These are phyloP conservation scores for Colletotrichum zoysiae DNA, from an alignment of 2,329 filamentous ascomycete genomes.

Conservation along the genomic window DNA sequence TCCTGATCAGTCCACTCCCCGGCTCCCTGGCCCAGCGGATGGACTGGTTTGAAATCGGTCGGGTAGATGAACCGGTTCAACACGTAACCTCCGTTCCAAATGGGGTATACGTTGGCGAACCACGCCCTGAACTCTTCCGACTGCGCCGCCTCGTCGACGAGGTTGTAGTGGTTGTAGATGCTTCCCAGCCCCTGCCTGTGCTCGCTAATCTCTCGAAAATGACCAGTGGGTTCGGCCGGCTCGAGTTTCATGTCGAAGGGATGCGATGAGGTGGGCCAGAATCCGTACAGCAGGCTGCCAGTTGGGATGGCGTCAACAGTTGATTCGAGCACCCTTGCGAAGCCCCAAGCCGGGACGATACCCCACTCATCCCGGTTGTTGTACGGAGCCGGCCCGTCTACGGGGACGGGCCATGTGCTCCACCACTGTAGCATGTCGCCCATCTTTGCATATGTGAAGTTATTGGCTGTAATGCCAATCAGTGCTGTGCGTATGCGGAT, in stretches of 20 bases:
- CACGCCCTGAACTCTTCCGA: conserved; percentile 33
- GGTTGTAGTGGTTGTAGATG: conserved; percentile 60
- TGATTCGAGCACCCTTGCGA: conserved; percentile 57
- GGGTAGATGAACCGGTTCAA: conserved; percentile 51
- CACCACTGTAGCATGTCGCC: conserved; percentile 53
- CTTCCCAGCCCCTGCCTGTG: conserved; percentile 46
- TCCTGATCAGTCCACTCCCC: conserved; percentile 48
- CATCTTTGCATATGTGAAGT: conserved; percentile 50
- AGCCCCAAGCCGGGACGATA: conserved; percentile 63
- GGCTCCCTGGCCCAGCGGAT: conserved; percentile 37
- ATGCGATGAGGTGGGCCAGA: conserved; percentile 56
- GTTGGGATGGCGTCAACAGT: conserved; percentile 50
- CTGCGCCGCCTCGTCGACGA: conserved; percentile 34
- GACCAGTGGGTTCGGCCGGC: conserved; percentile 44
- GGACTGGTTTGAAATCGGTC: conserved; percentile 43
- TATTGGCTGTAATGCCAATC: conserved; percentile 51
- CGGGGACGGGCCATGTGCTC: conserved; percentile 58
- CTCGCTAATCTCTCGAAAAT: conserved; percentile 54
- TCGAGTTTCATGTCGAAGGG: conserved; percentile 54
- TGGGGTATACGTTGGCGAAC: conserved; percentile 43
- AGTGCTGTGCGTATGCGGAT: conserved; percentile 48
- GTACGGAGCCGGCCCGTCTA: conserved; percentile 48
- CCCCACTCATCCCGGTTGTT: conserved; percentile 57
- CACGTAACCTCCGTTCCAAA: conserved; percentile 48
- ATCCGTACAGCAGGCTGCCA: conserved; percentile 57